Conservation (phyloP, 148 eudicot species). For the Rhododendron mucronatum region DNA sequence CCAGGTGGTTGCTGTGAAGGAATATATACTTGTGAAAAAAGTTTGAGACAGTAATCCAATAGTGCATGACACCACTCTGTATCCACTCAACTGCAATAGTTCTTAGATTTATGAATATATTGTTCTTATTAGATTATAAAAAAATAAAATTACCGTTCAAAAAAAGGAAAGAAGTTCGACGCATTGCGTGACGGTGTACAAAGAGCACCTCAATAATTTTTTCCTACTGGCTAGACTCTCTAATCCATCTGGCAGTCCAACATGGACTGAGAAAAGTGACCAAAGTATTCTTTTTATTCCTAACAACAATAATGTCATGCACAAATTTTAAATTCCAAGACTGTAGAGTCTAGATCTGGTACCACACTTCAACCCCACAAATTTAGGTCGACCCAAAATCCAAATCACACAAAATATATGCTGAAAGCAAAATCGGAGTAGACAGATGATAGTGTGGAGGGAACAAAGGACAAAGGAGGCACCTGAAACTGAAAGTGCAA, state of each 20-base stretch:
- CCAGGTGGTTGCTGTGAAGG: too few species aligned
- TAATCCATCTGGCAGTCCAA: neutral
- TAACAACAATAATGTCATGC: neutral
- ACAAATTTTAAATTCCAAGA: neutral
- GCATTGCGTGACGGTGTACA: neutral
- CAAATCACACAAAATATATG: neutral
- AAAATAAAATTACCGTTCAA: too few species aligned
- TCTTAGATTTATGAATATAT: too few species aligned
- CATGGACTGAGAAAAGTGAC: neutral
- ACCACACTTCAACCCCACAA: too few species aligned
- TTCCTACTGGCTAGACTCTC: neutral
- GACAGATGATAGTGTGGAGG: neutral
- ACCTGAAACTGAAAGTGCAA: conserved; percentile 19
- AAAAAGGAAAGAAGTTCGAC: too few species aligned
- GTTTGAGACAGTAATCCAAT: too few species aligned
- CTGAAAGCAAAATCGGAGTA: neutral
- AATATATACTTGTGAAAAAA: too few species aligned
- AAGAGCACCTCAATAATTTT: neutral
- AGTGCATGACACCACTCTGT: too few species aligned
- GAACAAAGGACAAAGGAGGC: neutral
- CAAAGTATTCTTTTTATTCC: neutral
- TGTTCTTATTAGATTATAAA: too few species aligned
- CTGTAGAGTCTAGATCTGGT: too few species aligned
- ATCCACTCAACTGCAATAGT: too few species aligned
- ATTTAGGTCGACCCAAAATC: neutral